Base-by-base conservation (phyloP, 164 flowering plant genomes). In the Magnolia kwangsiensis region DNA sequence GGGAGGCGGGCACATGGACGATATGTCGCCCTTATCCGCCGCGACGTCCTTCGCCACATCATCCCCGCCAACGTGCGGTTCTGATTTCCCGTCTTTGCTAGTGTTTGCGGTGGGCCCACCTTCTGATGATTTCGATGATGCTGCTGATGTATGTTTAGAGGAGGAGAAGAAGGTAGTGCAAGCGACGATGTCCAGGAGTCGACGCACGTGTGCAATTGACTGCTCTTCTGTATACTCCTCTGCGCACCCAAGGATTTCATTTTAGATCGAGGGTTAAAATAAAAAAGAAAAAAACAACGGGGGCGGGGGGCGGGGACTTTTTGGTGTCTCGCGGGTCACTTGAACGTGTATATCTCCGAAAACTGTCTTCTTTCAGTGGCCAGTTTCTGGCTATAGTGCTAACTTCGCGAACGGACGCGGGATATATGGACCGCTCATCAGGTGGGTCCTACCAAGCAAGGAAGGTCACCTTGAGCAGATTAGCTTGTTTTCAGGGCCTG, bases 181-280 rank as follows among this genome's bases (percentile, higher is more conserved):
- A 50, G 97, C 95, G 23, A 90, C 96, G 51, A 95, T 91, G 87
- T 95, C 98, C 21, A 95, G 90, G 63, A 95, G 93, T 45, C 98
- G 87, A 8, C 96, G 85, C 68, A 92, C 74, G 82, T 95, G 97
- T 8, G 88, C 81, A n/a, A 89, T 80, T 18, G 90, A 86, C 5
- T 71, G 87, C 2, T 85, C 90, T 64, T 92, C 94, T 1, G 92
- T 88, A 85, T 95, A 95, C 73, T 92, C 92, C 85, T 92, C 97
- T 91, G 91, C 76, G 45, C 45, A 37, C 45, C 45, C 45, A 37
- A 4, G 45, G 45, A 37, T 37, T 37, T 37, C 45, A 37, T 37
- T 37, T 37, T 5, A 37, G 7, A 4, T 37, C 2, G 2, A 37
- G 45, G 45, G 45, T 37, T 37, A 3, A 27, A 27, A 27, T 27